These are phyloP conservation scores for Conoideocrella luteorostrata DNA, from an alignment of 2,329 filamentous ascomycete genomes.

Conservation along the genomic window DNA sequence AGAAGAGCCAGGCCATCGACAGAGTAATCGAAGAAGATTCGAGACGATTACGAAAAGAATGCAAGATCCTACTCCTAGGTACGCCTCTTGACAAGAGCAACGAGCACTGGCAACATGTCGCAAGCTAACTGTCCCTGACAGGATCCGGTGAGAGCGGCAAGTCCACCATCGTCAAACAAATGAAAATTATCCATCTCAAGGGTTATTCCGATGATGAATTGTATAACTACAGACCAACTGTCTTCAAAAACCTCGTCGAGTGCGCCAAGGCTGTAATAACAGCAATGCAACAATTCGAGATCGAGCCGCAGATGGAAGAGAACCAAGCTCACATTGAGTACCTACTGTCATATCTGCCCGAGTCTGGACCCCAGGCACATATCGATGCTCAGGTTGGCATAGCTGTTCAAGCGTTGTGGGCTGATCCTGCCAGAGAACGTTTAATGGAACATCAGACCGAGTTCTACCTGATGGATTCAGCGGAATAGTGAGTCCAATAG, in stretches of 20 bases:
- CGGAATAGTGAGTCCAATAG: constrained; percentile 71
- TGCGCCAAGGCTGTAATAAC: constrained; percentile 90
- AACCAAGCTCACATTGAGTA: constrained; percentile 73
- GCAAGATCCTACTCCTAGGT: constrained; percentile 97
- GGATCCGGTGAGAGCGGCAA: constrained; percentile 98
- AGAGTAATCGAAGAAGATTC: constrained; percentile 91
- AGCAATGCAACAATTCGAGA: constrained; percentile 87
- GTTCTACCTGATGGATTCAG: constrained; percentile 99
- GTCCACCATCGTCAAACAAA: constrained; percentile 99
- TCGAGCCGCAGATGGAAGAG: constrained; percentile 65
- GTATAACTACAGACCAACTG: constrained; percentile 86
- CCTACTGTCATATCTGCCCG: constrained; percentile 79
- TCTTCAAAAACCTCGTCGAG: constrained; percentile 97
- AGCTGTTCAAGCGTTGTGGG: constrained; percentile 84
- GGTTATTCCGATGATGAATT: constrained; percentile 94
- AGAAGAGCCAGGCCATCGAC: constrained; percentile 94
- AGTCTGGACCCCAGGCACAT: constrained; percentile 80
- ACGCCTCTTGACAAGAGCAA: constrained; percentile 19
- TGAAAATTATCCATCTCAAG: constrained; percentile 99
- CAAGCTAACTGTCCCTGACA: constrained; percentile 32
- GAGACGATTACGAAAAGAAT: constrained; percentile 86
- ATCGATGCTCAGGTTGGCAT: constrained; percentile 75
- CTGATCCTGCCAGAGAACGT: constrained; percentile 73
- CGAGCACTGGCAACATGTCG: neutral
- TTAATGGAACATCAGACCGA: constrained; percentile 93